Conservation (phyloP, 495 filamentous ascomycete species). For the Cercophora scortea region DNA sequence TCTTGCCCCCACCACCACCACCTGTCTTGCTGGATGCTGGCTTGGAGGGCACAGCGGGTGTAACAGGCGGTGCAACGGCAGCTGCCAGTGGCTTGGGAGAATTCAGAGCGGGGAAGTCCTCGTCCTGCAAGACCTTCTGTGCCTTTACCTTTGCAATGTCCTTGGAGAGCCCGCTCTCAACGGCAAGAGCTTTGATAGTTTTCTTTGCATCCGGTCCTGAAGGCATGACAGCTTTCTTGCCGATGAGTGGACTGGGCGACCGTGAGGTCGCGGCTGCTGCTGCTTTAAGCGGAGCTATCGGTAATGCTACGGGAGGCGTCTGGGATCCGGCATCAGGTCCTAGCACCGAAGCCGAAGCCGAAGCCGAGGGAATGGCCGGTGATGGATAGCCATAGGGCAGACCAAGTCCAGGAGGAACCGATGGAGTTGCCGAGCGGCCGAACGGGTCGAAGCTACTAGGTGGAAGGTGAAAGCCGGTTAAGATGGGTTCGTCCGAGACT, state of each 20-base stretch:
- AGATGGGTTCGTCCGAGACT: conserved; percentile 42
- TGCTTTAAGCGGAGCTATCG: conserved; percentile 13
- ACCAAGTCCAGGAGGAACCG: conserved; percentile 59
- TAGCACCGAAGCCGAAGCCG: conserved; percentile 13
- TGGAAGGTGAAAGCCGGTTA: conserved; percentile 16
- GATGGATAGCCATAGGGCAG: conserved; percentile 47
- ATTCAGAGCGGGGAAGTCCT: conserved; percentile 53
- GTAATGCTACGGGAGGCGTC: conserved; percentile 16
- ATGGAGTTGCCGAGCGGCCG: conserved; percentile 48
- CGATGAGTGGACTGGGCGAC: conserved; percentile 8
- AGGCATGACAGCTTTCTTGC: conserved; percentile 15
- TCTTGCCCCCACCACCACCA: conserved; percentile 9
- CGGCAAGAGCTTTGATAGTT: conserved; percentile 36
- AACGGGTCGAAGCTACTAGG: conserved; percentile 36
- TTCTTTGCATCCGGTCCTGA: conserved; percentile 34
- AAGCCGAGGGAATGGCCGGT: conserved; percentile 20
- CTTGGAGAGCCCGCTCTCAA: conserved; percentile 37
- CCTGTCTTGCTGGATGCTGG: conserved; percentile 14
- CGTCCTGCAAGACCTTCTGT: conserved; percentile 39
- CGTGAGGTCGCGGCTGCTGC: not conserved
- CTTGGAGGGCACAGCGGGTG: conserved; percentile 10
- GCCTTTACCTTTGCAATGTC: conserved; percentile 38
- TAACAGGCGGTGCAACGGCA: conserved; percentile 9
- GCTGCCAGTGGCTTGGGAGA: conserved; percentile 17
- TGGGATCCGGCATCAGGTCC: conserved; percentile 2